Base-by-base conservation (phyloP, 2,329 filamentous ascomycete species). In the Diaporthe eres region DNA sequence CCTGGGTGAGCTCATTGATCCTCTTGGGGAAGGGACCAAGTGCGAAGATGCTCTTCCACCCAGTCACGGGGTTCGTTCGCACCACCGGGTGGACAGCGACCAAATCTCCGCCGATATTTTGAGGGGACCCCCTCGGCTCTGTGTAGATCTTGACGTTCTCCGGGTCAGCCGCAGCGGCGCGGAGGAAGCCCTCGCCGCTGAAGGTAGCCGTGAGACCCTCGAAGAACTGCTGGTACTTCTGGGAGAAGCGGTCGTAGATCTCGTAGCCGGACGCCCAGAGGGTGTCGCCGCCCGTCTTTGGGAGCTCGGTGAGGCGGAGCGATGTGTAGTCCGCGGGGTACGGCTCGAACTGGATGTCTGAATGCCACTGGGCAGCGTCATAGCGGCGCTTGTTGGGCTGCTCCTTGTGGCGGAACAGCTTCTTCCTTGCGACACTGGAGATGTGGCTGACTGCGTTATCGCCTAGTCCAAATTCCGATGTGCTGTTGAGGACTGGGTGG, bases 211-310 rank as follows among this genome's bases (percentile, higher is more conserved):
- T 90, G 8, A 91, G 79, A 0, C 83, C 81, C 74, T 91, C 89
- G 42, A 91, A 84, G 79, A 91, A 89, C 61, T 85, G 84, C 77
- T 87, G 87, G 76, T 89, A 89, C 0, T 88, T 82, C 13, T 83
- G 80, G 2, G 87, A 89, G 60, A 91, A 84, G 6, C 89, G 85
- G 79, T 92, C 90, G 74, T 90, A 92, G 22, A 91, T 80, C 72
- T 92, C 90, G 77, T 92, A 92, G 1, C 90, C 90, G 1, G 89
- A 91, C 0, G 90, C 90, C 90, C 90, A 92, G 8, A 92, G 86
- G 17, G 91, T 91, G 79, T 92, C 90, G 31, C 90, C 87, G 9
- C 90, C 90, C 0, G 88, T 90, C 60, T 85, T 84, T 1, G 91
- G 91, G 0, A 92, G 82, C 68, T 90, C 83, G 4, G 87, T 88